A percentile compares a stretch with the other conserved stretches of the same genome.
These are phyloP conservation scores for Pterula multifida DNA, from an alignment of 1,284 basidiomycete species.

Conservation along the genomic window DNA sequence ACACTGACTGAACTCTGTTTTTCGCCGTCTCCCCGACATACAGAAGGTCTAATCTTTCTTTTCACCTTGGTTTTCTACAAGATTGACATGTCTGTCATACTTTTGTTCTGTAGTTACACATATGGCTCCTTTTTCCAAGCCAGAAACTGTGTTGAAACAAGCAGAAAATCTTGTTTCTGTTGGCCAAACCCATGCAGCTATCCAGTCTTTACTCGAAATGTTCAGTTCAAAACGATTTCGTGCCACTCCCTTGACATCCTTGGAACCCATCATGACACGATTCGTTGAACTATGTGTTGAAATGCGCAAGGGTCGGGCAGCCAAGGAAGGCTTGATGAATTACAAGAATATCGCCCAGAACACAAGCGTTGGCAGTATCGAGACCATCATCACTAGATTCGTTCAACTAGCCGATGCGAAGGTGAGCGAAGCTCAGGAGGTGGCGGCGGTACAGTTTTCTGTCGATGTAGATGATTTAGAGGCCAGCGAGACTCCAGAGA, in stretches of 20 bases:
- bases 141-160: constrained; percentile 86
- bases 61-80: too few species aligned
- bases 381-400: constrained; percentile 85
- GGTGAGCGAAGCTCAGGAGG: constrained; percentile 78
- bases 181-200: constrained; percentile 79
- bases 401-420: constrained; percentile 83
- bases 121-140: constrained; percentile 86
- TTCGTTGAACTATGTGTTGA: constrained; percentile 95
- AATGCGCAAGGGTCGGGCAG: constrained; percentile 86
- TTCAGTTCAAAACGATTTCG: constrained; percentile 92
- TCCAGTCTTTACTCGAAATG: constrained; percentile 85
- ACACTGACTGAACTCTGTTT: too few species aligned
- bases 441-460: constrained; percentile 61
- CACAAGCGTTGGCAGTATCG: constrained; percentile 84
- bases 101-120: constrained; percentile 9
- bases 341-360: constrained; percentile 97
- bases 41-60: too few species aligned
- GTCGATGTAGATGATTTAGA: constrained; percentile 85
- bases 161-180: constrained; percentile 88
- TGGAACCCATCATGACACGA: constrained; percentile 93
- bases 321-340: constrained; percentile 92
- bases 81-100: too few species aligned
- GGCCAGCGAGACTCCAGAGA: constrained; percentile 86
- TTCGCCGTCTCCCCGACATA: too few species aligned
- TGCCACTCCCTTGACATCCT: constrained; percentile 76